Evolutionary conservation across 2,329 filamentous ascomycete species (phyloP).

Genomic region (Nemania serpens): DNA sequence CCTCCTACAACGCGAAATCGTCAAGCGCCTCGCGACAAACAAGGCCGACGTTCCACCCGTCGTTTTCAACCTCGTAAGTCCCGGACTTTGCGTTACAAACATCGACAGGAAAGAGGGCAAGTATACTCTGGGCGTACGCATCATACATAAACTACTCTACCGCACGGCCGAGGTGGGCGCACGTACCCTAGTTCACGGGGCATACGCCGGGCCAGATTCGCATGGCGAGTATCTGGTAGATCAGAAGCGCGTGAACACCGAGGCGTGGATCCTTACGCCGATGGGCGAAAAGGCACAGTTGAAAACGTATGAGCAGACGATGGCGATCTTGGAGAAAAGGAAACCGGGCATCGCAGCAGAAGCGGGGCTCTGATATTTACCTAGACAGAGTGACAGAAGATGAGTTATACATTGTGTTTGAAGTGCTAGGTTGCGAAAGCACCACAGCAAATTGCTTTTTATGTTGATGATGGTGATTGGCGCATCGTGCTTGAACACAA

Average conservation of each 20-base stretch:
- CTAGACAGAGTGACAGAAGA: too few relatives aligned
- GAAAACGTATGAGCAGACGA: conserved; percentile 49
- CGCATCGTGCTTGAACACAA: too few relatives aligned
- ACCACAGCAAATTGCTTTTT: too few relatives aligned
- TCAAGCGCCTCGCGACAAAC: too few relatives aligned
- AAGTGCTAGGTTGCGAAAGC: too few relatives aligned
- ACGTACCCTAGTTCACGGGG: conserved; percentile 46
- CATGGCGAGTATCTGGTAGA: conserved; percentile 50
- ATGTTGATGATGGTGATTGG: too few relatives aligned
- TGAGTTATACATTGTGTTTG: too few relatives aligned
- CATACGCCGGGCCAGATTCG: conserved; percentile 43
- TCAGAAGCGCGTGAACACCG: neutral
- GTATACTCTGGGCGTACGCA: conserved; percentile 37
- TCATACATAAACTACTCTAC: conserved; percentile 30
- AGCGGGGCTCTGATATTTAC: too few relatives aligned
- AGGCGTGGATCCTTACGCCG: neutral
- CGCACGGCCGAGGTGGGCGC: conserved; percentile 47
- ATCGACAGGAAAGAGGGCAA: conserved; percentile 43
- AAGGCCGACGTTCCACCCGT: neutral
- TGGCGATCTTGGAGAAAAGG: conserved; percentile 46
- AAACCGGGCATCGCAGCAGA: too few relatives aligned
- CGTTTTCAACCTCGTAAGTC: conserved; percentile 7
- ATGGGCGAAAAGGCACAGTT: conserved; percentile 6
- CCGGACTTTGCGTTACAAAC: conserved; percentile 42
- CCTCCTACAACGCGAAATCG: too few relatives aligned